Evolutionary conservation across 306 rosid species (phyloP).

Genomic region (Lablab purpureus): DNA sequence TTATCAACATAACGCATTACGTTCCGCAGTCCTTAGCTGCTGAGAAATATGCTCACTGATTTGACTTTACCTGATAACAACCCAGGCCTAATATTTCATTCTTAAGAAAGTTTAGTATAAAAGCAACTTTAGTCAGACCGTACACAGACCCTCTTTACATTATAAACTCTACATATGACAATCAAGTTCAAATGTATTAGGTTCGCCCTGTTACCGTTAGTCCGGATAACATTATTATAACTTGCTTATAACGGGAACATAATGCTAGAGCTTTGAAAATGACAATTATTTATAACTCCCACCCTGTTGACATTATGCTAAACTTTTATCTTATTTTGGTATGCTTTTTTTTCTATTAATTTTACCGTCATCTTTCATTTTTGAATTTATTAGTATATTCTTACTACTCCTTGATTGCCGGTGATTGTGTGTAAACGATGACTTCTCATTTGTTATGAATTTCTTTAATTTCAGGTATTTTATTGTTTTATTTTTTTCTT

Average conservation of each 20-base stretch:
- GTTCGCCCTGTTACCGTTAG: neutral
- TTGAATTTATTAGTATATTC: no score
- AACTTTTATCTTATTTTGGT: no score
- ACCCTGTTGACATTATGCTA: no score
- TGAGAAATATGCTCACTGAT: constrained; percentile 28
- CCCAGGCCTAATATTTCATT: constrained; percentile 26
- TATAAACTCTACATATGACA: neutral
- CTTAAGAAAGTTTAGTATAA: constrained; percentile 18
- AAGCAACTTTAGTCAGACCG: constrained; percentile 30
- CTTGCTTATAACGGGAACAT: neutral
- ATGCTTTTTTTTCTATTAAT: no score
- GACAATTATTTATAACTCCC: no score
- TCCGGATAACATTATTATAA: constrained; percentile 16
- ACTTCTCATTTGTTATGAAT: no score
- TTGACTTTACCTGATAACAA: constrained; percentile 34
- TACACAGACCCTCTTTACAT: neutral
- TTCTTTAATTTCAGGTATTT: no score
- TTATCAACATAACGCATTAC: constrained; percentile 17
- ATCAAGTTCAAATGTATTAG: constrained; percentile 24
- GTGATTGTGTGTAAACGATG: no score
- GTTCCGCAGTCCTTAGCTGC: constrained; percentile 7
- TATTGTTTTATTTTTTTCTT: no score
- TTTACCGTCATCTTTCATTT: no score
- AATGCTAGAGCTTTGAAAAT: neutral
- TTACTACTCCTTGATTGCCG: no score